A percentile compares a stretch with the other conserved stretches of the same genome.
Conservation (phyloP, 352 stramenopile genomes). For the Globisporangium emineosum region DNA sequence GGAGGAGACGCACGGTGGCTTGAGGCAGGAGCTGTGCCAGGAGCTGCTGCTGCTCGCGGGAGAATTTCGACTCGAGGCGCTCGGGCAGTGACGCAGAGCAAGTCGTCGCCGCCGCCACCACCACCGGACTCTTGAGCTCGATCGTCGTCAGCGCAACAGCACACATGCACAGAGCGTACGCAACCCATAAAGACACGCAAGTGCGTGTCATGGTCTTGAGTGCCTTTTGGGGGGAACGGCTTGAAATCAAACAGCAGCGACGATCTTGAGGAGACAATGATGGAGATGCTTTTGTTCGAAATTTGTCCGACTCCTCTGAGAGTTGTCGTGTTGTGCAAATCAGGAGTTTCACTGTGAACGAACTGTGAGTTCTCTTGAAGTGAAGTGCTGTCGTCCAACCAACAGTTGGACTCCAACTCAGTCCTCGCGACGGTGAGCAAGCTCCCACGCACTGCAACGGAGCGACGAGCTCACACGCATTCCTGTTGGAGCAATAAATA, state of each 20-base stretch:
- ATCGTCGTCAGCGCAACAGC: background rate
- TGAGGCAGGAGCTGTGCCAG: constrained; percentile 19
- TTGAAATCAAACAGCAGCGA: too few relatives aligned
- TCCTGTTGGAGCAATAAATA: too few relatives aligned
- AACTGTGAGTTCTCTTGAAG: too few relatives aligned
- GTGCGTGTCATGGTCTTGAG: background rate
- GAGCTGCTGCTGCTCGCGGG: constrained; percentile 17
- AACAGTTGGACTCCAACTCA: too few relatives aligned
- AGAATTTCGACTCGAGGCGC: constrained; percentile 14
- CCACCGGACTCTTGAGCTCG: background rate
- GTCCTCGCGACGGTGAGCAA: background rate
- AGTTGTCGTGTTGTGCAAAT: too few relatives aligned
- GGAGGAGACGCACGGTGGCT: constrained; percentile 7
- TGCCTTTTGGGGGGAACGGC: too few relatives aligned
- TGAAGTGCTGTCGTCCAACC: too few relatives aligned
- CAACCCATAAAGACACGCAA: background rate
- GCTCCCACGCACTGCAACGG: background rate
- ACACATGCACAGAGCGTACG: background rate
- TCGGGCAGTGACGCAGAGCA: constrained; percentile 8
- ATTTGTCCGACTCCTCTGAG: too few relatives aligned
- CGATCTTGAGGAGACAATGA: too few relatives aligned
- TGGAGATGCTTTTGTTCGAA: too few relatives aligned
- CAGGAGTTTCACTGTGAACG: too few relatives aligned
- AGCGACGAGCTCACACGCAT: background rate
- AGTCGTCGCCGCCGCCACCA: background rate